Base-by-base conservation (phyloP, 148 eudicot genomes). In the Amaranthus hypochondriacus region DNA sequence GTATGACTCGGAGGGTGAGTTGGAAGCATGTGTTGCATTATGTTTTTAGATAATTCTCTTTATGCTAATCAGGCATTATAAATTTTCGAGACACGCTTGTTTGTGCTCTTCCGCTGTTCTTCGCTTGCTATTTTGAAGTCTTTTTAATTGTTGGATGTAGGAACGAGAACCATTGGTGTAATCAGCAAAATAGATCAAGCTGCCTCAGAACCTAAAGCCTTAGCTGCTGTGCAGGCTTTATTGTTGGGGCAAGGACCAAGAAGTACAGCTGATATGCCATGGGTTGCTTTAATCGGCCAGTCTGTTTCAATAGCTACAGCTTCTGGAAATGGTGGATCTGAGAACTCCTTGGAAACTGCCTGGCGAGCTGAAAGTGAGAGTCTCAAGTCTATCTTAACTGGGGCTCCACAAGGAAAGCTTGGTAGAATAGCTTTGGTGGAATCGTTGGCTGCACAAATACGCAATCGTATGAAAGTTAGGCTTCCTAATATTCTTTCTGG, bases 281-380 rank as follows among this genome's bases (percentile, higher is more conserved):
- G 97, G 97, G 97, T 92, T 81, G 99, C 93, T 44, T 87, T 95
- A 82, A 95, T 95, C 78, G 99, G 99, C 69, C 99, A 95, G 77
- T 90, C 97, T 70, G 99, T 95, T 80, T 81, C 99, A 56, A 92
- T 95, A 74, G 96, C 99, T 57, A 89, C 97, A 18, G 87, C 97
- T 5, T 87, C 99, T 11, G 97, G 97, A 74, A 87, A 69, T 75
- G 85, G 85, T 80, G 97, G 97, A 71, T 82, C 96, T 39, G 97
- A 95, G 73, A 90, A 82, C 82, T 92, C 99, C 42, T 77, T 95
- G 52, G 97, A 92, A 85, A 88, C 97, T 81, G 99, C 99, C 70
- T 95, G 97, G 99, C 89, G 91, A 63, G 99, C 96, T 80, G 99
- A 95, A 87, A 90, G 89, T 81, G 99, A 95, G 80, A 90, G 96